A percentile compares a stretch with the other conserved stretches of the same genome.
Evolutionary conservation across 73 alveolate genomes (phyloP).

Genomic region (Halteria grandinella): DNA sequence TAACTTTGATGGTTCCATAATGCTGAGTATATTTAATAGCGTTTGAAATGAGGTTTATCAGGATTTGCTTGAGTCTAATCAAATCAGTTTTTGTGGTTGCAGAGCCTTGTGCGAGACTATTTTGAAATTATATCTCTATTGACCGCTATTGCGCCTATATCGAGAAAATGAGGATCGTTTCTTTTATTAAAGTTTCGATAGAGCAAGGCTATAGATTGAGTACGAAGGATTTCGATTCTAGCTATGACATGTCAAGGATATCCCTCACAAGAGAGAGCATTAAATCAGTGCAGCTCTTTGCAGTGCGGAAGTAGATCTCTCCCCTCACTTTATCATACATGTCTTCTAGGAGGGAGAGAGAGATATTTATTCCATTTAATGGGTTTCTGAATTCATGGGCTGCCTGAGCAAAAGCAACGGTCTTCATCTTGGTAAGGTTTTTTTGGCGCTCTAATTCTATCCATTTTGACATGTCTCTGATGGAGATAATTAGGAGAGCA

Average conservation of each 20-base stretch:
- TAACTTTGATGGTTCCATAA: too few relatives aligned
- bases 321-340: neutral
- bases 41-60: slow-evolving; percentile 61
- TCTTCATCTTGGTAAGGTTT: slow-evolving; percentile 21
- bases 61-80: slow-evolving; percentile 46
- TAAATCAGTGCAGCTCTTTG: slow-evolving; percentile 37
- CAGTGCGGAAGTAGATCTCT: neutral
- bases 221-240: slow-evolving; percentile 32
- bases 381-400: slow-evolving; percentile 77
- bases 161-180: neutral
- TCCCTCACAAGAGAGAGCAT: slow-evolving; percentile 59
- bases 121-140: neutral
- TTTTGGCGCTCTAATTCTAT: slow-evolving; percentile 10
- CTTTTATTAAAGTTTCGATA: neutral
- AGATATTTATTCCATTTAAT: slow-evolving; percentile 48
- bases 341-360: slow-evolving; percentile 20
- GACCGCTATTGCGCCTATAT: slow-evolving; percentile 1
- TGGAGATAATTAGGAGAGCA: neutral
- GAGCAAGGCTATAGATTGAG: slow-evolving; percentile 10
- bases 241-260: slow-evolving; percentile 53
- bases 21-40: slow-evolving; percentile 71
- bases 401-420: slow-evolving; percentile 57
- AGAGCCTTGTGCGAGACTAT: neutral
- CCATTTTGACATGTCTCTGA: slow-evolving; percentile 44
- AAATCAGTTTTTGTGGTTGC: slow-evolving; percentile 2